Evolutionary conservation across 495 filamentous ascomycete species (phyloP).

Genomic region (Neurospora sp.): DNA sequence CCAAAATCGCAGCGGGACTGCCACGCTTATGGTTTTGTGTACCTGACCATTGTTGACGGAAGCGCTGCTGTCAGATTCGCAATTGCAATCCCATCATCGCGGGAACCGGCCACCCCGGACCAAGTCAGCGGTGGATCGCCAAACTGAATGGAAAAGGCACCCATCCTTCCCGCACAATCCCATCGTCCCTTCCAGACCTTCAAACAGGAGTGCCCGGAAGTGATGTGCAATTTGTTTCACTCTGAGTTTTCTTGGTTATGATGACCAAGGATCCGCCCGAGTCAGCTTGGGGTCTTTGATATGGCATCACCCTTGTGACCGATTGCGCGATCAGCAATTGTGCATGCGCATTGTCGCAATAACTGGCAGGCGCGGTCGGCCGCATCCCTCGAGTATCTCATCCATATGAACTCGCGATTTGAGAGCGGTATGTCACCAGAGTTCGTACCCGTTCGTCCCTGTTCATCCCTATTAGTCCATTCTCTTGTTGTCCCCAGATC

Average conservation of each 20-base stretch:
- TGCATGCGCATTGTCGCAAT: background rate
- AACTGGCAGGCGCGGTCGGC: background rate
- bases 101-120: background rate
- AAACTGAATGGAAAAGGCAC: background rate
- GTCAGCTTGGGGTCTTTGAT: background rate
- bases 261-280: background rate
- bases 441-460: background rate
- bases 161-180: background rate
- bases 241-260: background rate
- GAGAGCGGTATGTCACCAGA: conserved; percentile 15
- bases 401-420: conserved; percentile 16
- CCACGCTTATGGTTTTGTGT: background rate
- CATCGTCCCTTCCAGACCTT: background rate
- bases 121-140: background rate
- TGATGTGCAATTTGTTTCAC: background rate
- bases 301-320: conserved; percentile 24
- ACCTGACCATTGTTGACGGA: background rate
- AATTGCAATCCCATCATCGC: background rate
- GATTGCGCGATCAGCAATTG: conserved; percentile 24
- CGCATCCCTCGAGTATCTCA: background rate
- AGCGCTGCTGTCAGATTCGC: background rate
- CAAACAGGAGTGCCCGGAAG: background rate
- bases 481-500: background rate
- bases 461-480: background rate
- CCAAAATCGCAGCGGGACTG: background rate